These are phyloP conservation scores for Chenopodium formosanum DNA, from an alignment of 148 eudicot species.

Conservation along the genomic window DNA sequence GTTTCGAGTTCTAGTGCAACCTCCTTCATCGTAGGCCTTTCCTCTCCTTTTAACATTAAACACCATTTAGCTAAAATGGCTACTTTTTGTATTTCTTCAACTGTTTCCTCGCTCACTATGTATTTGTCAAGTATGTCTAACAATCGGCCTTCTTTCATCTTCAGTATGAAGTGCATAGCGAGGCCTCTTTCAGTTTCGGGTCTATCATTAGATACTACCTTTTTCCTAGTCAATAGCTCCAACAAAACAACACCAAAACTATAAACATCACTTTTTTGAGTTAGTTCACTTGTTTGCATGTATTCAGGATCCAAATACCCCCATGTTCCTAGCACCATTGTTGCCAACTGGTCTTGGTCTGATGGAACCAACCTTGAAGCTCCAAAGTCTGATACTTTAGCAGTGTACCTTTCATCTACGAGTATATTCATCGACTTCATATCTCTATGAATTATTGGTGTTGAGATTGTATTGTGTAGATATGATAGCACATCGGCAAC, in stretches of 20 bases:
- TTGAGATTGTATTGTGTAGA: no score
- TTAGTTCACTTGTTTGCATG: slow-evolving; percentile 28
- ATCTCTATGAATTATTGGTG: neutral
- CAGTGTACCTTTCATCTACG: slow-evolving; percentile 22
- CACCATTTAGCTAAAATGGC: slow-evolving; percentile 27
- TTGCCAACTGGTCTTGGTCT: slow-evolving; percentile 22
- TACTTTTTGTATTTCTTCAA: no score
- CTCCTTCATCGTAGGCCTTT: slow-evolving; percentile 13
- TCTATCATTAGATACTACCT: slow-evolving; percentile 16
- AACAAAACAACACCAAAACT: slow-evolving; percentile 15
- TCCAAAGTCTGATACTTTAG: slow-evolving; percentile 33
- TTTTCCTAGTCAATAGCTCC: slow-evolving; percentile 21
- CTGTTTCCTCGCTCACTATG: no score
- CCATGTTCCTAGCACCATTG: slow-evolving; percentile 29
- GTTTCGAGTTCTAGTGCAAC: slow-evolving; percentile 3
- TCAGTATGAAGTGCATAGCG: slow-evolving; percentile 15
- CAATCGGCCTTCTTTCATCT: slow-evolving; percentile 22
- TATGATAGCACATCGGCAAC: no score
- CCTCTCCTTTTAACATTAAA: slow-evolving; percentile 20
- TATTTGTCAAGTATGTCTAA: no score
- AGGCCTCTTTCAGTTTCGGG: slow-evolving; percentile 21
- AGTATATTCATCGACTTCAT: slow-evolving; percentile 29
- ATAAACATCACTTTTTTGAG: slow-evolving; percentile 20
- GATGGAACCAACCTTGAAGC: slow-evolving; percentile 25
- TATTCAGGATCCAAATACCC: slow-evolving; percentile 33